phyloP scores from a whole-genome alignment of 768 basidiomycete genomes.

The Rhizopogon rudus region DNA sequence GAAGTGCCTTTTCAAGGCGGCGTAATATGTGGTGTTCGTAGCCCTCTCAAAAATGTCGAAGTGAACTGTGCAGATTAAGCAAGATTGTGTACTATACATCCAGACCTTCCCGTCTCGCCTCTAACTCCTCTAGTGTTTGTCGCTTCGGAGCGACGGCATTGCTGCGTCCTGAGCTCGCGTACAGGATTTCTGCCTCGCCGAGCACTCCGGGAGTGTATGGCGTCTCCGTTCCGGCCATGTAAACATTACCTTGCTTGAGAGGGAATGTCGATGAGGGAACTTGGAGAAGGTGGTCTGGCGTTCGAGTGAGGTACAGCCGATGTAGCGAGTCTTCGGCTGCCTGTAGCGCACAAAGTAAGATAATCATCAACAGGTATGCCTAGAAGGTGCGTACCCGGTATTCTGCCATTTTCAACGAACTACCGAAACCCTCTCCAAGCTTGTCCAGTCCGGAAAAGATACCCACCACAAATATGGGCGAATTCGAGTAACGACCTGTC shows the following conservation, averaged over 20 bases:
- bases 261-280: slow-evolving; percentile 77
- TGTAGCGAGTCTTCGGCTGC: slow-evolving; percentile 85
- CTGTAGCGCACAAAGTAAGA: slow-evolving; percentile 28
- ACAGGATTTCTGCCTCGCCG: slow-evolving; percentile 59
- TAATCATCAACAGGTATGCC: slow-evolving; percentile 5
- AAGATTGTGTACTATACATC: slow-evolving; percentile 21
- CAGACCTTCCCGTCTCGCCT: slow-evolving; percentile 8
- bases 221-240: slow-evolving; percentile 39
- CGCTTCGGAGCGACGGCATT: slow-evolving; percentile 28
- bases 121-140: slow-evolving; percentile 19
- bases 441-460: slow-evolving; percentile 81
- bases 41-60: slow-evolving; percentile 8
- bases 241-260: slow-evolving; percentile 46
- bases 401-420: slow-evolving; percentile 92
- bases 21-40: too few species aligned
- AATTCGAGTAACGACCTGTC: slow-evolving; percentile 85
- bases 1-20: too few species aligned
- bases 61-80: slow-evolving; percentile 21
- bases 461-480: slow-evolving; percentile 94
- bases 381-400: slow-evolving; percentile 55
- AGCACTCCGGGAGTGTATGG: slow-evolving; percentile 51
- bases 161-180: slow-evolving; percentile 65
- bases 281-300: slow-evolving; percentile 61
- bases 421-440: slow-evolving; percentile 93
- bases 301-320: slow-evolving; percentile 76